Percentiles rank a stretch among this genome's conserved stretches.
phyloP scores from a whole-genome alignment of 2,329 filamentous ascomycete species.

The Penicillium sp. region DNA sequence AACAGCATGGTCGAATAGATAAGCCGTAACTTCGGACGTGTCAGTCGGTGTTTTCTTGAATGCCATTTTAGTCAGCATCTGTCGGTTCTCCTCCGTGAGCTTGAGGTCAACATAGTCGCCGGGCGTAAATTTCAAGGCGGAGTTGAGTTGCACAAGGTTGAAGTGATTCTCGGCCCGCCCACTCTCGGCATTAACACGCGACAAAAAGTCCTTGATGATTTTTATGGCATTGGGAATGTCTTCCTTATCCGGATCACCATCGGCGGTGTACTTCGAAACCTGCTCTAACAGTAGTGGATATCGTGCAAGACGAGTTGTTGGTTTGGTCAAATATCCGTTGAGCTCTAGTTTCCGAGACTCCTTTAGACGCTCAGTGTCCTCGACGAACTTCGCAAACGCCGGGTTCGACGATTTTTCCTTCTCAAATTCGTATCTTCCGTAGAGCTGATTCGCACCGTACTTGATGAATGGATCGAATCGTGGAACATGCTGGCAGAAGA shows the following conservation, averaged over 20 bases:
- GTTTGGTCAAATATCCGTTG: constrained; percentile 97
- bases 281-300: constrained; percentile 93
- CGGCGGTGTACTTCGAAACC: constrained; percentile 87
- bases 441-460: constrained; percentile 93
- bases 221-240: constrained; percentile 89
- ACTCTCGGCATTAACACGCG: constrained; percentile 89
- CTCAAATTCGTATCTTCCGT: constrained; percentile 97
- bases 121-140: constrained; percentile 86
- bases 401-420: constrained; percentile 88
- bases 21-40: constrained; percentile 87
- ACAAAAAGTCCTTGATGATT: constrained; percentile 84
- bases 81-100: constrained; percentile 88
- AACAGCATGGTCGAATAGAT: constrained; percentile 95
- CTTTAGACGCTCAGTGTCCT: constrained; percentile 93
- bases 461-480: constrained; percentile 95
- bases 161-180: constrained; percentile 98
- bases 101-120: constrained; percentile 93
- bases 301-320: constrained; percentile 89
- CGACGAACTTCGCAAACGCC: constrained; percentile 87
- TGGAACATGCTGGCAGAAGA: constrained; percentile 90
- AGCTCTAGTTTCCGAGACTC: constrained; percentile 96
- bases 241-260: constrained; percentile 85
- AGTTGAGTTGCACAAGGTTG: constrained; percentile 89
- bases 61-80: constrained; percentile 90
- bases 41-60: constrained; percentile 93